Evolutionary conservation across 2,329 filamentous ascomycete species (phyloP).

Genomic region (Paecilomyces niveus): DNA sequence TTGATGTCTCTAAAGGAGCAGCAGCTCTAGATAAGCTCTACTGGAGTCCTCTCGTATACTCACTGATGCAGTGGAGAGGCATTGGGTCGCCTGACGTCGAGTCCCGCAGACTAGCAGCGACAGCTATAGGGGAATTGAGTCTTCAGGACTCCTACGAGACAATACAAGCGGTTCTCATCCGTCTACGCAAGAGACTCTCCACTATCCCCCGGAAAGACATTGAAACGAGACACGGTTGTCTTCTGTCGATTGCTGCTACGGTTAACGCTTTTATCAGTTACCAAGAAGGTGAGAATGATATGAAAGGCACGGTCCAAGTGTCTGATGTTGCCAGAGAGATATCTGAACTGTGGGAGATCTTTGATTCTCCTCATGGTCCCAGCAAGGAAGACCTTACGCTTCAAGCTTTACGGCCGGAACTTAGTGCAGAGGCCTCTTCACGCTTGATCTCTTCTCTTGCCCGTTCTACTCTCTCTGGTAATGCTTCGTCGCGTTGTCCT

Average conservation of each 20-base stretch:
- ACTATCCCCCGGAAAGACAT: constrained; percentile 33
- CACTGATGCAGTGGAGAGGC: constrained; percentile 77
- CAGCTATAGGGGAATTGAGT: constrained; percentile 54
- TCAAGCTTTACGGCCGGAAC: constrained; percentile 31
- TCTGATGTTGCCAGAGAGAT: constrained; percentile 20
- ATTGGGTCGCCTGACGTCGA: constrained; percentile 70
- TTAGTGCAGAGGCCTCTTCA: constrained; percentile 36
- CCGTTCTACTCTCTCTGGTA: constrained; percentile 12
- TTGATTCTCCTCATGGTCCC: constrained; percentile 24
- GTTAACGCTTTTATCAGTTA: constrained; percentile 25
- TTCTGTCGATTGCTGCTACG: constrained; percentile 33
- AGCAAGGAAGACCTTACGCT: constrained; percentile 33
- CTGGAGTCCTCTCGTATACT: constrained; percentile 62
- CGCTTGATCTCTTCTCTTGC: constrained; percentile 32
- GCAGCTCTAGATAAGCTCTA: constrained; percentile 58
- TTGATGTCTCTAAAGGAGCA: constrained; percentile 64
- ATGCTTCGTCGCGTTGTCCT: constrained; percentile 1
- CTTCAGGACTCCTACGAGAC: constrained; percentile 23
- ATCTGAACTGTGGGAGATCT: constrained; percentile 31
- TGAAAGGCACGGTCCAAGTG: constrained; percentile 14
- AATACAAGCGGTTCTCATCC: constrained; percentile 23
- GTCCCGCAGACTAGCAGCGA: constrained; percentile 65
- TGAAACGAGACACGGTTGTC: constrained; percentile 38
- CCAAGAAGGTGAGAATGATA: constrained; percentile 9
- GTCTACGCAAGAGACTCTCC: constrained; percentile 25